Evolutionary conservation across 1,284 basidiomycete species (phyloP).

Genomic region (Ustilago sp.): DNA sequence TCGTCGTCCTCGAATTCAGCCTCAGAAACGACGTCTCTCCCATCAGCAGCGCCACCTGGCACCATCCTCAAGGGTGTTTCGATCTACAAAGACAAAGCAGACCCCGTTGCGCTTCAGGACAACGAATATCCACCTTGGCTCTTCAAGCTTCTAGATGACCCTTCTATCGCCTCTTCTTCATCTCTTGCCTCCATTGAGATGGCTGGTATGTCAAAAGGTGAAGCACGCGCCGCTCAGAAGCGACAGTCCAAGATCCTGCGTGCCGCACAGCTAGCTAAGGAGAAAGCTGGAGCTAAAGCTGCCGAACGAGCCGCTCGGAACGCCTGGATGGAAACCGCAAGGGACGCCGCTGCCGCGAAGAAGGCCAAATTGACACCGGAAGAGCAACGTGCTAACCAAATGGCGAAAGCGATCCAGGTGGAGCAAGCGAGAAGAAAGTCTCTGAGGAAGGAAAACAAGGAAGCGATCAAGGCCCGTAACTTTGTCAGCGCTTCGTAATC

Average conservation of each 20-base stretch:
- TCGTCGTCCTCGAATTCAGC: constrained; percentile 16
- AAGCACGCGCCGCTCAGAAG: constrained; percentile 62
- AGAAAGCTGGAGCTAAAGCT: constrained; percentile 52
- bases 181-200: constrained; percentile 58
- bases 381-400: constrained; percentile 8
- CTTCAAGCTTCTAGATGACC: constrained; percentile 77
- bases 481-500: constrained; percentile 58
- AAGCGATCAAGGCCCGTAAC: constrained; percentile 63
- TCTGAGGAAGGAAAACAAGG: constrained; percentile 58
- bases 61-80: constrained; percentile 82
- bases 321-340: neutral
- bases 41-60: constrained; percentile 72
- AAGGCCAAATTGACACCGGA: constrained; percentile 11
- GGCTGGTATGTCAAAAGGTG: constrained; percentile 65
- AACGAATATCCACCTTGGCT: constrained; percentile 90
- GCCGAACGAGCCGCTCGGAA: constrained; percentile 41
- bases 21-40: constrained; percentile 31
- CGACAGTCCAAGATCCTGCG: constrained; percentile 57
- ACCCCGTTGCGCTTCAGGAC: constrained; percentile 83
- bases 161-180: constrained; percentile 48
- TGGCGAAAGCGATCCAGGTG: constrained; percentile 32
- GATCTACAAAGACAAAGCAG: constrained; percentile 84
- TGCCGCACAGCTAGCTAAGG: constrained; percentile 47
- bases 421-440: constrained; percentile 43
- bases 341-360: constrained; percentile 1